Evolutionary conservation across 768 basidiomycete genomes (phyloP).

Genomic region (Tulasnella sp.): DNA sequence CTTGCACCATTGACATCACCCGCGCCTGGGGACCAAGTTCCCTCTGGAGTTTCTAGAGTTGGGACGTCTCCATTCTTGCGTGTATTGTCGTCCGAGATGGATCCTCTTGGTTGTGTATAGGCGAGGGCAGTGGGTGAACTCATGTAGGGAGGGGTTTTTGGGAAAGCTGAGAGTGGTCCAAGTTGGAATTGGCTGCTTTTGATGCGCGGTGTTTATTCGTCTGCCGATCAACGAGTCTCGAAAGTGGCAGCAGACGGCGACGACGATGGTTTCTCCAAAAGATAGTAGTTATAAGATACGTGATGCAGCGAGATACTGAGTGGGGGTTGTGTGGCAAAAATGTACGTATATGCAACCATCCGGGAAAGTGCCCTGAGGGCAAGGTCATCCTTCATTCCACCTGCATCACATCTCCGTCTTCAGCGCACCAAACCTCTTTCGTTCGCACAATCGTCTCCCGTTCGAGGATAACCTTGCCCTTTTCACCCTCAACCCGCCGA

Average conservation of each 20-base stretch:
- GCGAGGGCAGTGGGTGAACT: neutral
- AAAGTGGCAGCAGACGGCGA: neutral
- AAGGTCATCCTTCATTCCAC: neutral
- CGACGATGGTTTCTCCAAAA: neutral
- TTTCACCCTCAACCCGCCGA: slow-evolving; percentile 3
- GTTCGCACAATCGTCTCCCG: neutral
- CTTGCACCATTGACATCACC: neutral
- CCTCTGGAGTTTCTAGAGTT: neutral
- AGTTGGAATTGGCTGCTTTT: neutral
- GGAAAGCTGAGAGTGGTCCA: neutral
- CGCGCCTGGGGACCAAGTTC: neutral
- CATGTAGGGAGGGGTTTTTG: neutral
- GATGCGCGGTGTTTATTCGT: neutral
- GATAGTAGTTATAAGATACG: neutral
- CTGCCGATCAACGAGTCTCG: neutral
- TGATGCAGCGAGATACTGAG: neutral
- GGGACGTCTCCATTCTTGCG: neutral
- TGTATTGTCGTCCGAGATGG: neutral
- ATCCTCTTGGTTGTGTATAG: neutral
- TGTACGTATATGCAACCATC: neutral
- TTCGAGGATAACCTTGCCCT: neutral
- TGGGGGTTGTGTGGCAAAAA: neutral
- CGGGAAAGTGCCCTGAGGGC: neutral
- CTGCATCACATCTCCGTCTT: neutral
- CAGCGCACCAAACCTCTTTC: slow-evolving; percentile 1